Conservation (phyloP, 257 asterid species). For the Craterostigma plantagineum region DNA sequence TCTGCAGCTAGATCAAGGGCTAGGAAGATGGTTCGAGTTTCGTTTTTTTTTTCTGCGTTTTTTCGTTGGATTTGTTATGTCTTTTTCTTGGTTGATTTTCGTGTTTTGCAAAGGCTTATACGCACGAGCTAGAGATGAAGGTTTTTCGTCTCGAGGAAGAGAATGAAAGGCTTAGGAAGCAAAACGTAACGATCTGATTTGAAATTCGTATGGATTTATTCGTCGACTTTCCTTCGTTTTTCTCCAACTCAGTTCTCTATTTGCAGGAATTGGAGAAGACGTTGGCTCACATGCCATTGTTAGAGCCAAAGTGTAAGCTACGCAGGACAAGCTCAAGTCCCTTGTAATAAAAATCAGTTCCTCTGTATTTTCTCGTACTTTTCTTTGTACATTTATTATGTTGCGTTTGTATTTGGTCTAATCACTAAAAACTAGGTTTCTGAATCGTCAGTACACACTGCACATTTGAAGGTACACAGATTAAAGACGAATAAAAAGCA, state of each 20-base stretch:
- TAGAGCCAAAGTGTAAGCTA: conserved; percentile 29
- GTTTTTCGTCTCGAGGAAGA: conserved; percentile 78
- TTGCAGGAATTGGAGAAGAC: conserved; percentile 34
- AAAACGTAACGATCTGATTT: too few species aligned
- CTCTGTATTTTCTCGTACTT: not conserved
- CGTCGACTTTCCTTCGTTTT: not conserved
- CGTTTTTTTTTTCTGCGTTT: too few species aligned
- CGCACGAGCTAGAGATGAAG: conserved; percentile 89
- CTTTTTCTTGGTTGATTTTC: too few species aligned
- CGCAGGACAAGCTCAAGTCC: conserved; percentile 43
- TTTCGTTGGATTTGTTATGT: too few species aligned
- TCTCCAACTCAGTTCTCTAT: not conserved
- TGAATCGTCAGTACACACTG: too few species aligned
- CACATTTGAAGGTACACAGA: too few species aligned
- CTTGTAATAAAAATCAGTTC: conserved; percentile 13
- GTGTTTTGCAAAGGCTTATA: conserved; percentile 60
- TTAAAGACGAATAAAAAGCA: too few species aligned
- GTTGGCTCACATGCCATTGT: conserved; percentile 19
- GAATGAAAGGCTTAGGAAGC: conserved; percentile 41
- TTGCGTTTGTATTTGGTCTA: too few species aligned
- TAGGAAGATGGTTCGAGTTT: conserved; percentile 46
- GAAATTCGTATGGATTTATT: too few species aligned
- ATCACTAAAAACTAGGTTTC: too few species aligned
- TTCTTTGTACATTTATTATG: not conserved
- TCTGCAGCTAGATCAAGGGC: conserved; percentile 96